Base-by-base conservation (phyloP, 1,284 basidiomycete genomes). In the Dichomitus squalens region DNA sequence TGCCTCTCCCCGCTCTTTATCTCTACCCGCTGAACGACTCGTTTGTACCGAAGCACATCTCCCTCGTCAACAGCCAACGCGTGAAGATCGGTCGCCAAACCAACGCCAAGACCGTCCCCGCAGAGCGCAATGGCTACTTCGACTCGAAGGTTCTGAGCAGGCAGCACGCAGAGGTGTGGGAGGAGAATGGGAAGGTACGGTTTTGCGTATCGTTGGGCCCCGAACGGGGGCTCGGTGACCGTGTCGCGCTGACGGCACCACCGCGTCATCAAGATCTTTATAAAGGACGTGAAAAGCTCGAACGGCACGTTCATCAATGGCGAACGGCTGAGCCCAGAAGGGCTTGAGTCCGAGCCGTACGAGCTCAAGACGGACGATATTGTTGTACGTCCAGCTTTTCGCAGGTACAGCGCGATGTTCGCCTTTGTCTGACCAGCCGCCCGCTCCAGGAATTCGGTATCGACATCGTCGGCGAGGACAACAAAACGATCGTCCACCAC, bases 271-370 rank as follows among this genome's bases (percentile, higher is more conserved):
- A 34, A 96, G 93, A 96, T 98, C 73, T 97, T 80, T 79, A 98
- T 99, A 82, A 97, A 95, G 75, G 97, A 99, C 73, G 93, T 98
- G 70, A 97, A 97, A 79, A 96, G 93, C 59, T 96, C 94, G 1
- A 99, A 99, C 66, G 96, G 96, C 4, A 99, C 97, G 7, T 99
- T 99, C 72, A 96, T 99, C 75, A 98, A 99, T 66, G 89, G 93
- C 54, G 94, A 97, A 64, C 84, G 96, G 44, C 85, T 99, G 43
- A 95, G 92, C 60, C 83, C 85, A 1, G 96, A 99, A 73, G 92
- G 92, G 25, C 83, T 93, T 55, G 96, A 98, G 76, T 95, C 92
- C 0, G 93, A 97, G 33, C 93, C 95, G 0, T 96, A 87, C 65
- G 94, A 98, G 75, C 85, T 99, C 40, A 96, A 97, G 78, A 90